Base-by-base conservation (phyloP, 129 eudicot genomes). In the Arctium lappa region DNA sequence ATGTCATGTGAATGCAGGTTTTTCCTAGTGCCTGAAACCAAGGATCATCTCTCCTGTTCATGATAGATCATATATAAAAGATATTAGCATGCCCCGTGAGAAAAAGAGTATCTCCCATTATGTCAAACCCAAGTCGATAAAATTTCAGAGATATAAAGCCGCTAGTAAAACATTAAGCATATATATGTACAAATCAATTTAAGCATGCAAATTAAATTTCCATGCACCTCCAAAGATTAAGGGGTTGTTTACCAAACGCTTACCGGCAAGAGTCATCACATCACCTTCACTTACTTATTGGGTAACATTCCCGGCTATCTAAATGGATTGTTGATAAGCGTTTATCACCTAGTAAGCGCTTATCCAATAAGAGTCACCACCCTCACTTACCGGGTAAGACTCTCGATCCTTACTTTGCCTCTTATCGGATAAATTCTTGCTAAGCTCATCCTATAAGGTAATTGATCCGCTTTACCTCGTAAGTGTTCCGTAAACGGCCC, bases 1-100 rank as follows among this genome's bases (percentile, higher is more conserved):
- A 94, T n/a, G 98, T 94, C 82, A 92, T 87, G 86, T 94, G 98
- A 89, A 95, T 95, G 86, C 97, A 92, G 68, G 91, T 84, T 80
- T 86, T 88, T 83, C 97, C 98, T 65, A 95, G 87, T 27, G 87
- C 85, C 32, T 87, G 91, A 87, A 92, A 95, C 98, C 98, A 95
- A 68, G 97, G 79, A 88, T 95, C 98, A 85, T 95, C 91, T 86
- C 97, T 89, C 90, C 97, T 94, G 86, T 77, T 31, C 71, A 76
- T 68, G 34, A 76, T 16, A 62, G 38, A 44, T 65, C 38, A 69
- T 69, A 79, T 16, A 72, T 44, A 32, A 63, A 30, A 46, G 50
- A 82, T 39, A 71, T 62, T 77, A 37, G 34, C 30, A 75, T 44
- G 18, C 44, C 53, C 36, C 12, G 7, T 77, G 39, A 33, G 1